Evolutionary conservation across 1,284 basidiomycete species (phyloP), one percentile per base, ranked within the genome.

Genomic region (Tremellales sp.): DNA sequence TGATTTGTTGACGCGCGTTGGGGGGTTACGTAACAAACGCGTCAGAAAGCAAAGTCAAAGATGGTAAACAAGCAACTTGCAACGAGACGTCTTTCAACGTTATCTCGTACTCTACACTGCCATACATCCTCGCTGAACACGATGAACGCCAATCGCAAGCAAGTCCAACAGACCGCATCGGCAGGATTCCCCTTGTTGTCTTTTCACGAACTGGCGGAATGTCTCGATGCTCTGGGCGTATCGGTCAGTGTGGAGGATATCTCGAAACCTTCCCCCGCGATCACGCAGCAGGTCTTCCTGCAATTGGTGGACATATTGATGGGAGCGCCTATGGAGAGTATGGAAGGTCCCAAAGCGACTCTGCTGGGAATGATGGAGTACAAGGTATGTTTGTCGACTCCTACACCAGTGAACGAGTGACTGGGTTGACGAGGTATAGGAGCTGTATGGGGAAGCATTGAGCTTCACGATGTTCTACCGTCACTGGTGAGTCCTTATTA

Each of bases 271-370:
- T 82, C 81, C 0, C 64, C 83, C 0, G 83, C 86, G 33, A 54
- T 85, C 52, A 84, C 88, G 17, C 79, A 84, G 40, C 76, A 73
- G 15, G 60, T 73, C 26, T 72, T 61, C 46, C 39, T 54, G 2
- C 56, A 51, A 2, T 84, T 87, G 58, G 77, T 91, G 26, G 79
- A 84, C 39, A 81, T 84, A 58, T 80, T 89, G 46, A 85, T 84
- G 33, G 80, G 80, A 33, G 77, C 89, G 45, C 78, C 78, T 8
- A 75, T 79, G 17, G 82, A 85, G 5, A 67, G 74, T 36, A 75
- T 90, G 2, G 80, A 82, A 52, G 77, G 79, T 1, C 81, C 86
- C 0, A 79, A 81, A 0, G 78, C 83, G 49, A 76, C 82, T 0
- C 67, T 89, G 29, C 70, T 79, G 27, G 75, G 77, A 0, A 77